Conservation (phyloP, 768 basidiomycete species). For the Pluteus cervinus region DNA sequence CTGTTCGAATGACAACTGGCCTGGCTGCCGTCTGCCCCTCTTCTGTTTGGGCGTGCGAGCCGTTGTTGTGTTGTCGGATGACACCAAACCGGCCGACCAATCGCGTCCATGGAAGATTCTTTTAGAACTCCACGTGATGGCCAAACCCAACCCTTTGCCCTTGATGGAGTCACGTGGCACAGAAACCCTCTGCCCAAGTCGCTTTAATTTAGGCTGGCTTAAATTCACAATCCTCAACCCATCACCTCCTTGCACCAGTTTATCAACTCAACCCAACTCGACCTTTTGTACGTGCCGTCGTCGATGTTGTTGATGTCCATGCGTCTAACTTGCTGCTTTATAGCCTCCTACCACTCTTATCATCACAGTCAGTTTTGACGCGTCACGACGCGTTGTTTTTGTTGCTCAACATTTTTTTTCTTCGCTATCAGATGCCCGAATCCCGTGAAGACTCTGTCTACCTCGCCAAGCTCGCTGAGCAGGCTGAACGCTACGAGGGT, state of each 20-base stretch:
- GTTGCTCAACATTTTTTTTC: constrained; percentile 21
- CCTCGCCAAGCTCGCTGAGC: constrained; percentile 99
- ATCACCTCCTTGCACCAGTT: constrained; percentile 41
- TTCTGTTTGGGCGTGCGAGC: too few relatives aligned
- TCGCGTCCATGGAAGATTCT: constrained; percentile 7
- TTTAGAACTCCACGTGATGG: constrained; percentile 7
- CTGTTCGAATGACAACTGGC: too few relatives aligned
- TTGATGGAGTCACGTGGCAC: constrained; percentile 27
- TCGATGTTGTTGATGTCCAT: constrained; percentile 23
- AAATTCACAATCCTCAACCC: constrained; percentile 42
- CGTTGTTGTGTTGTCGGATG: too few relatives aligned
- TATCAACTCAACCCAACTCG: constrained; percentile 33
- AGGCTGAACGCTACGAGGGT: constrained; percentile 99
- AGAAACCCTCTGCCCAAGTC: constrained; percentile 66
- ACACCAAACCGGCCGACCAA: too few relatives aligned
- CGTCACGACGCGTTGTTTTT: constrained; percentile 35
- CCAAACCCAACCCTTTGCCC: constrained; percentile 5
- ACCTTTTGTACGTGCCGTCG: constrained; percentile 32
- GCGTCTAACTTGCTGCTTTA: neutral
- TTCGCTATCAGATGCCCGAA: constrained; percentile 59
- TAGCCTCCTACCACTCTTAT: constrained; percentile 21
- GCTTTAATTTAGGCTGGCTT: constrained; percentile 57
- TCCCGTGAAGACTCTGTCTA: constrained; percentile 96
- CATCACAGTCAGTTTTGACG: constrained; percentile 41
- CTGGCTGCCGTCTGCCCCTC: too few relatives aligned